Conservation (phyloP, 108 stramenopile species). For the Schizochytrium sp. region DNA sequence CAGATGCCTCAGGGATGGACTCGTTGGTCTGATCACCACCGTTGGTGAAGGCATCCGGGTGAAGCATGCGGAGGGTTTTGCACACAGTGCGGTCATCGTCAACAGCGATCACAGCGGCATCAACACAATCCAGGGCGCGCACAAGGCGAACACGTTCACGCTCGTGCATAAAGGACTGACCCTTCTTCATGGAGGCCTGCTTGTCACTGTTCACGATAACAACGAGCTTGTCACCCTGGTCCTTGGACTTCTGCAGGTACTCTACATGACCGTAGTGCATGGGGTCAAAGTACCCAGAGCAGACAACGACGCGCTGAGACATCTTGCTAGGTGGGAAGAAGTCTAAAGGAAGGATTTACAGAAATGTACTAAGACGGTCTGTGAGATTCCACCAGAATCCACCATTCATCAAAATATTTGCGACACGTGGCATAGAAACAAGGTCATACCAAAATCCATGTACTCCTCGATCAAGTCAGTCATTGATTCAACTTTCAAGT, state of each 20-base stretch:
- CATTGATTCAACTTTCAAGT: no score
- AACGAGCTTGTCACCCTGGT: conserved; percentile 58
- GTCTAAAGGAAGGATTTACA: not conserved
- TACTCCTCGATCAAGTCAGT: no score
- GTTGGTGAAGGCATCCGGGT: conserved; percentile 45
- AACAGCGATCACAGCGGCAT: conserved; percentile 44
- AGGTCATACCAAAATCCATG: no score
- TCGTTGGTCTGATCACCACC: conserved; percentile 60
- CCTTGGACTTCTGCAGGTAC: conserved; percentile 44
- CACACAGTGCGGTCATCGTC: conserved; percentile 59
- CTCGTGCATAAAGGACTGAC: conserved; percentile 25
- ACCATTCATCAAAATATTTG: no score
- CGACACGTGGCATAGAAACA: no score
- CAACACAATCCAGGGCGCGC: conserved; percentile 48
- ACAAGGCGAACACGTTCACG: conserved; percentile 56
- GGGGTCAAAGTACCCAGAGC: conserved; percentile 60
- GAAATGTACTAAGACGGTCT: not conserved
- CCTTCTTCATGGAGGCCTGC: conserved; percentile 59
- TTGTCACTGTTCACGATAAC: conserved; percentile 58
- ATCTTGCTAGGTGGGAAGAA: not conserved
- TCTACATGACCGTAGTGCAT: conserved; percentile 54
- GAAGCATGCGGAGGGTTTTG: conserved; percentile 26
- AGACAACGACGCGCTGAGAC: conserved; percentile 51
- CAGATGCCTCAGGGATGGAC: conserved; percentile 29
- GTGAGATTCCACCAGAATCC: no score